phyloP scores from a whole-genome alignment of 2,329 filamentous ascomycete species.

The Colletotrichum tofieldiae region DNA sequence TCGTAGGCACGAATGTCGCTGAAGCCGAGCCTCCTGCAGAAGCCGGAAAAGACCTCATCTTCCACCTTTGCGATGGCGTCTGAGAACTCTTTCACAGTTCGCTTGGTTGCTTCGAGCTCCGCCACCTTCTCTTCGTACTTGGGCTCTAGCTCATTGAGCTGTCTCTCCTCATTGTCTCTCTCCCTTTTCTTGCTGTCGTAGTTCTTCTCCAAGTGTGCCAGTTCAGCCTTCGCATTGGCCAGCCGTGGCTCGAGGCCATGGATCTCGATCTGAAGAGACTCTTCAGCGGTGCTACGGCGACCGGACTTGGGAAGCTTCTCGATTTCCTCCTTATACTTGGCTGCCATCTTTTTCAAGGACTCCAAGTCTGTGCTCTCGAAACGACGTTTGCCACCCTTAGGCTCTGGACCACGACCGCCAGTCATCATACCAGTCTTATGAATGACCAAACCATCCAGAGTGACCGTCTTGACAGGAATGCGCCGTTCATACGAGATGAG shows the following conservation, averaged over 20 bases:
- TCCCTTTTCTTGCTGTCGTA: conserved; percentile 88
- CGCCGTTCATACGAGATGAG: conserved; percentile 88
- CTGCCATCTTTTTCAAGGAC: conserved; percentile 82
- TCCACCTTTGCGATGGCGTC: conserved; percentile 84
- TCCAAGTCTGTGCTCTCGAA: conserved; percentile 95
- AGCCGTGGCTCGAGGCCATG: conserved; percentile 85
- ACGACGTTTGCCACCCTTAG: conserved; percentile 81
- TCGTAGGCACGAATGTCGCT: conserved; percentile 93
- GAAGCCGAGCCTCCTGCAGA: conserved; percentile 91
- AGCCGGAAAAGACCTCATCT: conserved; percentile 87
- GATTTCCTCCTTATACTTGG: conserved; percentile 84
- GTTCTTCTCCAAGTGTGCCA: conserved; percentile 86
- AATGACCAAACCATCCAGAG: conserved; percentile 94
- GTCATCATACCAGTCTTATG: conserved; percentile 98
- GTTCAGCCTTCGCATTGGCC: conserved; percentile 80
- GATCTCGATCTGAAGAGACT: conserved; percentile 85
- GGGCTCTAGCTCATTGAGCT: conserved; percentile 82
- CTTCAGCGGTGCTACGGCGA: conserved; percentile 83
- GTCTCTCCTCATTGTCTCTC: conserved; percentile 78
- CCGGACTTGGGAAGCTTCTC: conserved; percentile 85
- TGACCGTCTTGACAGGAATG: conserved; percentile 94
- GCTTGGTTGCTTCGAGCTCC: conserved; percentile 73
- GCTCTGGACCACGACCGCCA: conserved; percentile 86
- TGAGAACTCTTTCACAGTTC: conserved; percentile 67
- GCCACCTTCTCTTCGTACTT: conserved; percentile 82